Evolutionary conservation across 768 basidiomycete genomes (phyloP).

Genomic region (Jaapia argillacea): DNA sequence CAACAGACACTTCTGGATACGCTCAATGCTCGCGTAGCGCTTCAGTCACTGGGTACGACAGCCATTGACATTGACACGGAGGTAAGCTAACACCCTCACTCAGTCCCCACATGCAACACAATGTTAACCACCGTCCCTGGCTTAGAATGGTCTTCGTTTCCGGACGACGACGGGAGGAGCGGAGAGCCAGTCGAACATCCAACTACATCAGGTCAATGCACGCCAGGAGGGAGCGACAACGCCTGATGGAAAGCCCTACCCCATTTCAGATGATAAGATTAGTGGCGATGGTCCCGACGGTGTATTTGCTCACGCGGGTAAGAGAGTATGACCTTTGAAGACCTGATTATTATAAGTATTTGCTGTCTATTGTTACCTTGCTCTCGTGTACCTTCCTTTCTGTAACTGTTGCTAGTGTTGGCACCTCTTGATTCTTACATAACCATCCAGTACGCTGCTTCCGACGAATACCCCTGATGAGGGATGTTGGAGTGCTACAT

Average conservation of each 20-base stretch:
- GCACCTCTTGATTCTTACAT: too few relatives aligned
- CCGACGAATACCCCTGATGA: too few relatives aligned
- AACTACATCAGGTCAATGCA: background rate
- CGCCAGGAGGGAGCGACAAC: background rate
- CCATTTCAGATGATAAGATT: background rate
- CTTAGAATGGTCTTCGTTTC: background rate
- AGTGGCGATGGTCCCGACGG: background rate
- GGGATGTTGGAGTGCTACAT: too few relatives aligned
- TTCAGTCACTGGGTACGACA: slow-evolving; percentile 17
- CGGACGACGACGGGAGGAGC: background rate
- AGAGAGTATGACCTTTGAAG: background rate
- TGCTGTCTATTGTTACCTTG: too few relatives aligned
- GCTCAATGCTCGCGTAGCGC: slow-evolving; percentile 26
- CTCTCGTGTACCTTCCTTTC: too few relatives aligned
- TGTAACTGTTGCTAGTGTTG: too few relatives aligned
- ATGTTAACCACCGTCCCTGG: background rate
- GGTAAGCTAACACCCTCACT: slow-evolving; percentile 2
- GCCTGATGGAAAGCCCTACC: background rate
- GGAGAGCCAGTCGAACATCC: background rate
- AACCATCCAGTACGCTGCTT: too few relatives aligned
- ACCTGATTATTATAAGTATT: too few relatives aligned
- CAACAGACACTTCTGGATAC: slow-evolving; percentile 36
- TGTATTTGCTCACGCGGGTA: background rate
- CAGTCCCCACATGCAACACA: background rate
- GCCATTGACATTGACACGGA: slow-evolving; percentile 8